Base-by-base conservation (phyloP, 768 basidiomycete species). In the Kwoniella europaea region DNA sequence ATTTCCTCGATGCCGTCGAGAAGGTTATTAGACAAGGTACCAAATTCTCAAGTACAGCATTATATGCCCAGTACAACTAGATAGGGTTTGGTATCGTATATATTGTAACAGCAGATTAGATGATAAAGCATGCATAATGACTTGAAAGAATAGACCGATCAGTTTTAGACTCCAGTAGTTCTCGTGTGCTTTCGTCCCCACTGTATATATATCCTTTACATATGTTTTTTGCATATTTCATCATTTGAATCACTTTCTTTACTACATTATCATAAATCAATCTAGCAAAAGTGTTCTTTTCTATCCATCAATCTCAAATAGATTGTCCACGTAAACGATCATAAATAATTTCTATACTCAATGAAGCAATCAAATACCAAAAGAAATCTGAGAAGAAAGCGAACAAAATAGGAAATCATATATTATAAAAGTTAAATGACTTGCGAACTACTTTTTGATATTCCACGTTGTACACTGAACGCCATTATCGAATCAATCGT, bases 11-110 rank as follows among this genome's bases (percentile, higher is more conserved):
- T 74, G 92, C 94, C 12, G 96, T 99, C 2, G 97, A 99, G 87
- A 98, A 98, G 86, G 97, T 99, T 68, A 94, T 98, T 52, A 88
- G 93, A 78, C 94, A 98, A 85, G 95, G 95, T 29, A 94, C 92
- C 78, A 98, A 98, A 86, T 99, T 98, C 86, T 97, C 94, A 2
- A 91, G 90, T 88, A 98, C 97, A 89, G 80, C 82, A 10, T 60
- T 82, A 69, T 83, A 83, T 65, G 82, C 81, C 24, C 81, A 82
- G 67, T 83, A 83, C 77, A 80, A 80, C 54, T 80, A 80, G 71
- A 29, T 29, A 3, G 13, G 20, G 15, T 0, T 9, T 15, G 43
- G 42, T 20, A n/a, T 43, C 42, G n/a, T 13, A 43, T 46, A 46
- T n/a, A 44, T 16, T 62, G 43, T 22, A 15, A 62, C 43, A 50